Base-by-base conservation (phyloP, 306 rosid species). In the Citrullus colocynthis region DNA sequence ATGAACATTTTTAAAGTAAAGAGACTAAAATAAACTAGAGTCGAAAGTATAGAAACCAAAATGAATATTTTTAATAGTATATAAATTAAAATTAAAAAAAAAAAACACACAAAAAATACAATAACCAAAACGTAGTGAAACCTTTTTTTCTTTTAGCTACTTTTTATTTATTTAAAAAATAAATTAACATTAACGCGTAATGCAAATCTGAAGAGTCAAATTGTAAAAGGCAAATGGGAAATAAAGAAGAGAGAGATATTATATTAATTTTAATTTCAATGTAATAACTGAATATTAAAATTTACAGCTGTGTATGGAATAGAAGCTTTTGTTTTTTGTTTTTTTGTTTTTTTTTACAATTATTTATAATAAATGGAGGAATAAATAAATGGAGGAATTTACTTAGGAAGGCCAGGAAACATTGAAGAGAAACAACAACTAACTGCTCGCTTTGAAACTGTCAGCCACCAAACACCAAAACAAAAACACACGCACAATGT, bases 381-480 rank as follows among this genome's bases (percentile, higher is more conserved):
- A 48, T 48, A 44, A 44, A 44, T 44, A 8, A 8, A 44, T 44
- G 49, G 14, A 24, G 13, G 41, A 14, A 36, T 64, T 64, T 64
- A 36, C 6, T 36, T 13, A 28, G 28, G 49, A 2, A 44, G 49
- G 49, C 45, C 45, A 11, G 45, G 60, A 81, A 82, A 30, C 13
- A 34, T 28, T 30, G 59, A 30, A 73, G 77, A 73, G 15, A 16
- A 36, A 58, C 70, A 61, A 54, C 63, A 80, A 79, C 82, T 48
- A 86, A 86, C 89, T 63, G 66, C 77, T 61, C 13, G 79, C 78
- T 78, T 86, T 84, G 97, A 92, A 87, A 77, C 77, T 84, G 86
- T 88, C 98, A 87, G 87, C 87, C 4, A 86, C 52, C 80, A 52
- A 52, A 52, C n/a, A 16, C 20, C 20, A 51, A 51, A 44, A 44